Evolutionary conservation across 306 rosid species (phyloP), one percentile per base, ranked within the genome.

Genomic region (Mimosa pudica): DNA sequence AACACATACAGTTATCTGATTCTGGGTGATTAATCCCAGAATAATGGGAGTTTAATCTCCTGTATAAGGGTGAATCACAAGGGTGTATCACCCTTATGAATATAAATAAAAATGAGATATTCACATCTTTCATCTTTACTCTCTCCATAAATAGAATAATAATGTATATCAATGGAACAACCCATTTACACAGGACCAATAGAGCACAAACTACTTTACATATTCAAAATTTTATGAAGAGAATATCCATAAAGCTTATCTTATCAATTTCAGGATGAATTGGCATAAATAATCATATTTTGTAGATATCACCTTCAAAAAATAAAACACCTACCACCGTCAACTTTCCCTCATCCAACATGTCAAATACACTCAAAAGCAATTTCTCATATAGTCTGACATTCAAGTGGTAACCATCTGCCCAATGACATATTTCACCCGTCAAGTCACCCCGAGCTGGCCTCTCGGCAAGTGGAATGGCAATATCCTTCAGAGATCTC

Each of bases 381-480:
- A 95, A 86, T 83, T 92, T 95, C 89, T 95, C 99, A 57, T 95
- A 95, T 18, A 95, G 89, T 86, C 90, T 89, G 87, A 95, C 93
- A 79, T 91, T 95, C 13, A 95, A 83, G 84, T 84, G 93, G 89
- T 93, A 95, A 77, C 99, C 99, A 86, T 93, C 99, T 45, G 98
- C 92, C 99, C 99, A 95, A 76, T 95, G 99, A 81, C 99, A 95
- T 76, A 95, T 94, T 93, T 95, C 98, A 72, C 99, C 99, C 33
- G 99, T 95, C 80, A 95, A 88, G 87, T 95, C 99, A 67, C 98
- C 99, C 76, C 99, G 91, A 80, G 98, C 96, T 61, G 99, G 97
- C 87, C 99, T 89, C 89, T 95, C 99, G 10, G 97, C 97, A 65
- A 91, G 94, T 82, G 94, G 92, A 85, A 87, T 81, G 71, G 89